These are phyloP conservation scores for Cryphonectria parasitica DNA, from an alignment of 2,329 filamentous ascomycete genomes.

Conservation along the genomic window DNA sequence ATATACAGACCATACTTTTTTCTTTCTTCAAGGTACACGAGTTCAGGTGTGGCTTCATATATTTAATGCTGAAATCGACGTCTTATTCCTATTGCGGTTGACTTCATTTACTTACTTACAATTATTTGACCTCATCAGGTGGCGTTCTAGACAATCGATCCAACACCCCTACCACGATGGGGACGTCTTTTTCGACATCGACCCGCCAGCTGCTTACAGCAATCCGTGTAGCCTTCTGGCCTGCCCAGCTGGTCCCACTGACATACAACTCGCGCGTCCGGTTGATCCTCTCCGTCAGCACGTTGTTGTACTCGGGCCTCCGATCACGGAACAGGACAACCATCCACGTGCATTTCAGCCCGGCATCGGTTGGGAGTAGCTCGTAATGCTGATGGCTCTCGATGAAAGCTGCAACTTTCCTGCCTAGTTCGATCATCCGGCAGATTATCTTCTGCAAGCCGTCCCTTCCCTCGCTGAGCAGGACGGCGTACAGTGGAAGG, in stretches of 20 bases:
- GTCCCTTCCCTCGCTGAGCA: slow-evolving; percentile 71
- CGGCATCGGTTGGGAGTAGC: slow-evolving; percentile 57
- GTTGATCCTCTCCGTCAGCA: slow-evolving; percentile 75
- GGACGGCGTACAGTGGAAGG: slow-evolving; percentile 82
- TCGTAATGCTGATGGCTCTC: slow-evolving; percentile 65
- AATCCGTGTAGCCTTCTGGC: slow-evolving; percentile 74
- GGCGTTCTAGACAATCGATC: not conserved
- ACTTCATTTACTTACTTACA: not conserved
- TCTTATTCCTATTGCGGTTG: not conserved
- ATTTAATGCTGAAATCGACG: not conserved
- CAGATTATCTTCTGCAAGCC: slow-evolving; percentile 73
- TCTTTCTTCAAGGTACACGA: not conserved
- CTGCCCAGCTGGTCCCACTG: slow-evolving; percentile 79
- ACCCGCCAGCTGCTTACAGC: slow-evolving; percentile 87
- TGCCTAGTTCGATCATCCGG: slow-evolving; percentile 72
- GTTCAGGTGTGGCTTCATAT: not conserved
- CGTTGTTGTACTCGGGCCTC: slow-evolving; percentile 64
- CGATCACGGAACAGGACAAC: slow-evolving; percentile 79
- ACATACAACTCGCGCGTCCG: slow-evolving; percentile 76
- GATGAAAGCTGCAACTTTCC: slow-evolving; percentile 68
- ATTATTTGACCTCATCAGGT: not conserved
- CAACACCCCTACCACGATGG: slow-evolving; percentile 67
- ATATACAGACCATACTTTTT: not conserved
- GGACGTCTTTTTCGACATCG: slow-evolving; percentile 68
- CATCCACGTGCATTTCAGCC: slow-evolving; percentile 60